These are phyloP conservation scores for Zychaea mexicana DNA, from an alignment of 371 early-diverging fungal genomes.

Conservation along the genomic window DNA sequence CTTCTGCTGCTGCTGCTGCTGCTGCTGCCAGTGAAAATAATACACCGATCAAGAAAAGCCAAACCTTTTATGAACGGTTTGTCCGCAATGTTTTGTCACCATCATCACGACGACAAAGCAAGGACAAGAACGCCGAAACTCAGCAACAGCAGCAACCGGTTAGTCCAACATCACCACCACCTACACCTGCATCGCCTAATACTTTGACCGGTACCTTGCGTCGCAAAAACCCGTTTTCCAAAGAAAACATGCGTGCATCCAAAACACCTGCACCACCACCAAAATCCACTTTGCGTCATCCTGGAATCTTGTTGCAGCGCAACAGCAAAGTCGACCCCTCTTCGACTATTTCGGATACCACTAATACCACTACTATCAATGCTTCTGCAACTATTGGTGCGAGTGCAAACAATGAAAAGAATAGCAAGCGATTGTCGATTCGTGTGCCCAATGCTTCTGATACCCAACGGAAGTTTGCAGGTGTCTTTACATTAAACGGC, in stretches of 20 bases:
- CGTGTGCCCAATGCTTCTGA: slow-evolving; percentile 33
- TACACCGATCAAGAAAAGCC: slow-evolving; percentile 41
- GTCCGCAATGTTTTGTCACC: slow-evolving; percentile 28
- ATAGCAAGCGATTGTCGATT: slow-evolving; percentile 37
- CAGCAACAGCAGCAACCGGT: not conserved
- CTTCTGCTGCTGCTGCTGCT: not conserved
- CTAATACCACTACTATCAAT: not conserved
- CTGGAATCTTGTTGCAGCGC: slow-evolving; percentile 25
- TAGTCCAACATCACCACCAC: slow-evolving; percentile 7
- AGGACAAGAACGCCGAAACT: slow-evolving; percentile 13
- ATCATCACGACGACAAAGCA: slow-evolving; percentile 29
- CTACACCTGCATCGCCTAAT: slow-evolving; percentile 14
- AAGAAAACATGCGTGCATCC: slow-evolving; percentile 9
- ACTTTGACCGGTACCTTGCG: slow-evolving; percentile 37
- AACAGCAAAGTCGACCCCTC: slow-evolving; percentile 35
- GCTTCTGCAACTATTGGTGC: no score
- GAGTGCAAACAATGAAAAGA: not conserved
- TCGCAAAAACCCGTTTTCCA: slow-evolving; percentile 42
- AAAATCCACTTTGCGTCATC: slow-evolving; percentile 27
- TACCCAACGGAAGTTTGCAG: slow-evolving; percentile 35
- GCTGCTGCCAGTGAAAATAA: not conserved
- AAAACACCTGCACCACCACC: slow-evolving; percentile 26
- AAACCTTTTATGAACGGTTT: slow-evolving; percentile 43
- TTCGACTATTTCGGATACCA: slow-evolving; percentile 10
- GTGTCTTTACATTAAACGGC: slow-evolving; percentile 26